Evolutionary conservation across 805 yeast species (phyloP), one percentile per base, ranked within the genome.

Genomic region (Pichia cephalocereana): DNA sequence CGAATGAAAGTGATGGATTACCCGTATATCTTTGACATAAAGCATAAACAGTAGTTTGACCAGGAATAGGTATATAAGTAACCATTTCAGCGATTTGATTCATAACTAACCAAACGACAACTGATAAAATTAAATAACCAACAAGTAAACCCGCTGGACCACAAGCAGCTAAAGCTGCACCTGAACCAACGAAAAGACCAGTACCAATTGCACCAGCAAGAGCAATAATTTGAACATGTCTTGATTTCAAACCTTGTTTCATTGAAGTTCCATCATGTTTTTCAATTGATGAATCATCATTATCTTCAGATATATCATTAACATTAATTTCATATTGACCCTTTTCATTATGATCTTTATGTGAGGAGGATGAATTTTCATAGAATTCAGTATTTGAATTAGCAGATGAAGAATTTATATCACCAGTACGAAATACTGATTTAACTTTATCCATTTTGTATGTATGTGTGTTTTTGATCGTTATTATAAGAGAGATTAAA

Each of bases 191-290:
- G 49, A 75, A 72, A 43, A 75, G 63, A 43, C 79, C 80, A 15
- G 86, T 80, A 61, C 89, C 89, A 53, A 82, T 80, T 48, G 82
- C 76, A 56, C 86, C 86, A 49, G 86, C 87, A 45, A 83, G 71
- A 28, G 87, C 83, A 48, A 81, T 76, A 77, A 81, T 76, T 62
- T 79, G 83, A 47, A 76, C 66, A 52, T 76, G 80, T 57, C 80
- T 67, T 28, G 68, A 56, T 53, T 73, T 70, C 50, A 76, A 65
- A 39, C 72, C 70, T 54, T 75, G 64, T 40, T 76, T 71, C 7
- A 59, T 57, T 18, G 38, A 44, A 31, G 42, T 38, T 23, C 48
- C 46, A 10, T 40, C 43, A 18, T 45, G 40, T 9, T 30, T 38
- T 17, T n/a, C 10, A n/a, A 28, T 34, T 23, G 18, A 40, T 23